Base-by-base conservation (phyloP, 352 stramenopile genomes). In the Phytophthora quininea region DNA sequence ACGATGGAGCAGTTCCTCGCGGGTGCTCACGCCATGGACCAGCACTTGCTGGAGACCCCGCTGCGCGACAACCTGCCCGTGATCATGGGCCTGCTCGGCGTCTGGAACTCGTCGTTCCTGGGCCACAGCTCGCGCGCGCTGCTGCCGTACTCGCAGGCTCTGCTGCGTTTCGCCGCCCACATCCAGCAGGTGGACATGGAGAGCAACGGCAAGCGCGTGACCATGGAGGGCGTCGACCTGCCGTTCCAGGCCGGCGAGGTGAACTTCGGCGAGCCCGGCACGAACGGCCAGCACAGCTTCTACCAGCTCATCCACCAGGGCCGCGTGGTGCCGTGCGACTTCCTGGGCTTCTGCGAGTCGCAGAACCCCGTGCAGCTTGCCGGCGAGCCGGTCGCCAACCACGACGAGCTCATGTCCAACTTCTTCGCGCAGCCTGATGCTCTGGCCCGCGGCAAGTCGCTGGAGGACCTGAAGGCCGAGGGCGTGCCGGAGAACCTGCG, bases 111-210 rank as follows among this genome's bases (percentile, higher is more conserved):
- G 63, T 98, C 96, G 49, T 99, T 99, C 84, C 77, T 99, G 67
- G 96, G 96, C 67, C 96, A 98, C 80, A 82, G 85, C 66, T 91
- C 91, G 45, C 83, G 95, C 47, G 95, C 92, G 14, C 70, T 99
- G 62, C 82, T 99, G 61, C 90, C 90, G 58, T 97, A 98, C 80
- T 92, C 90, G 24, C 92, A 99, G 79, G 91, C 97, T 38, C 83
- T 99, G 43, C 73, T 97, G 48, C 90, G 92, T 59, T 99, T 99
- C 75, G 88, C 98, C 12, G 95, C 96, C 2, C 93, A 99, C 81
- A 98, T 99, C 69, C 97, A 99, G 82, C 95, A 98, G 74, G 94
- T 99, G 35, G 97, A 99, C 79, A 99, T 99, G 97, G 97, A 99
- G 80, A 97, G 82, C 76, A 99, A 99, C 80, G 98, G 98, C 42